These are phyloP conservation scores for Powellomyces hirtus DNA, from an alignment of 192 early-diverging fungal genomes.

Conservation along the genomic window DNA sequence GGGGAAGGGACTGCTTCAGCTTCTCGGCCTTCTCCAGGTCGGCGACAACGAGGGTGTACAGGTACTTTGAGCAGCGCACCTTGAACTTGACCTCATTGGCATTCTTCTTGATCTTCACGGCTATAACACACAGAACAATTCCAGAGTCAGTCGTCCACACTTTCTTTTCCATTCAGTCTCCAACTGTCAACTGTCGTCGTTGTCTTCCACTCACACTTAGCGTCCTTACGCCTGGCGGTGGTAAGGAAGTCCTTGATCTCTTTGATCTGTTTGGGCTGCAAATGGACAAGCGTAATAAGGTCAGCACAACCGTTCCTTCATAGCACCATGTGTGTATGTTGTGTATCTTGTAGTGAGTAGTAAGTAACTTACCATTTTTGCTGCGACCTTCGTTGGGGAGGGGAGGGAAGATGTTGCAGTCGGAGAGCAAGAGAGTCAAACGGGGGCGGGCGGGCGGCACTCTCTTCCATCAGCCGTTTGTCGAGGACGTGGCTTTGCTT, in stretches of 20 bases:
- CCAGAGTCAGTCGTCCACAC: not conserved
- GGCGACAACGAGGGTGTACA: slow-evolving; percentile 96
- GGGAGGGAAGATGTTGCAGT: not conserved
- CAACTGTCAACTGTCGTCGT: not conserved
- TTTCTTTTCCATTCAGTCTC: not conserved
- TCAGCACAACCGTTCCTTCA: not conserved
- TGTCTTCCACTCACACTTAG: slow-evolving; percentile 61
- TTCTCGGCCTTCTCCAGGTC: slow-evolving; percentile 95
- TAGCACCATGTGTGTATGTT: not conserved
- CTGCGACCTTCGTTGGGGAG: slow-evolving; percentile 3
- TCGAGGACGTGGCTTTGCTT: too few species aligned
- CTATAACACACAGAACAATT: slow-evolving; percentile 21
- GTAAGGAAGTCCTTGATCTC: slow-evolving; percentile 99
- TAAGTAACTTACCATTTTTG: not conserved
- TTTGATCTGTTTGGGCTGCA: slow-evolving; percentile 92
- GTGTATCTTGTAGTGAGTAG: not conserved
- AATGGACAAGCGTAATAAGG: not conserved
- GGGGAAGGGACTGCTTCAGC: slow-evolving; percentile 92
- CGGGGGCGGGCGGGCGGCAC: not conserved
- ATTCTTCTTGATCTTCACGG: slow-evolving; percentile 96
- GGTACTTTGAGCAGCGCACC: slow-evolving; percentile 96
- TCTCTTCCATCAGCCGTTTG: too few species aligned
- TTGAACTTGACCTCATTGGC: slow-evolving; percentile 93
- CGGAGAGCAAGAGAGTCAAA: not conserved
- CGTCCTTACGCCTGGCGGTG: slow-evolving; percentile 94